Conservation (phyloP, 257 asterid species). For the Gynochthodes officinalis region DNA sequence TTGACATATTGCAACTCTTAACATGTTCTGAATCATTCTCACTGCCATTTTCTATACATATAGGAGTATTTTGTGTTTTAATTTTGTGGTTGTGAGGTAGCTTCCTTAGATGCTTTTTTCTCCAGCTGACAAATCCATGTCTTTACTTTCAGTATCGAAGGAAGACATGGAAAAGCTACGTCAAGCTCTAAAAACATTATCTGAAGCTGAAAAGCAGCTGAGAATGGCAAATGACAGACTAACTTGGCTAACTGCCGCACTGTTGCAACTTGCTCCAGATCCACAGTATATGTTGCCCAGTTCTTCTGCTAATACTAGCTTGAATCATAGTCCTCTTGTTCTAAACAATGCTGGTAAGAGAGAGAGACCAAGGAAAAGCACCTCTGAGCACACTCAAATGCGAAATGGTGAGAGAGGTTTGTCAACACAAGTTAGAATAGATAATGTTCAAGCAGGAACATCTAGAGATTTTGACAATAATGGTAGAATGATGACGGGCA, state of each 20-base stretch:
- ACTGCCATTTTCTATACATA: background rate
- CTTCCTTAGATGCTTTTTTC: constrained; percentile 1
- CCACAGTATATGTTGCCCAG: constrained; percentile 65
- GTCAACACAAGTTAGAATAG: constrained; percentile 20
- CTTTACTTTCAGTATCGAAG: constrained; percentile 58
- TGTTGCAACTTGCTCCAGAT: constrained; percentile 95
- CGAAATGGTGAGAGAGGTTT: constrained; percentile 26
- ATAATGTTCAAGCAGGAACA: constrained; percentile 39
- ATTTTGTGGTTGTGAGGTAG: background rate
- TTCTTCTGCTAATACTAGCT: constrained; percentile 71
- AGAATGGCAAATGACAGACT: constrained; percentile 78
- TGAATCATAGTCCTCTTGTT: constrained; percentile 59
- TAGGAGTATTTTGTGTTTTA: background rate
- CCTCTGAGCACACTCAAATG: constrained; percentile 36
- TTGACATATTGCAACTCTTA: background rate
- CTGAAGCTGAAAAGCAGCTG: constrained; percentile 98
- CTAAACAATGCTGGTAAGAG: constrained; percentile 32
- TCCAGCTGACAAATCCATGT: constrained; percentile 5
- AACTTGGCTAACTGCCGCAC: constrained; percentile 96
- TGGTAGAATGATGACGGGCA: constrained; percentile 32
- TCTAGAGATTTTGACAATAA: constrained; percentile 35
- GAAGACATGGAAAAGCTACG: constrained; percentile 92
- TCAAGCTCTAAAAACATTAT: constrained; percentile 83
- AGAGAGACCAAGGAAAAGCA: constrained; percentile 58
- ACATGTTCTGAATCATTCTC: background rate